Percentiles rank a stretch among this genome's conserved stretches.
Conservation (phyloP, 768 basidiomycete species). For the Amanita pseudoporphyria region DNA sequence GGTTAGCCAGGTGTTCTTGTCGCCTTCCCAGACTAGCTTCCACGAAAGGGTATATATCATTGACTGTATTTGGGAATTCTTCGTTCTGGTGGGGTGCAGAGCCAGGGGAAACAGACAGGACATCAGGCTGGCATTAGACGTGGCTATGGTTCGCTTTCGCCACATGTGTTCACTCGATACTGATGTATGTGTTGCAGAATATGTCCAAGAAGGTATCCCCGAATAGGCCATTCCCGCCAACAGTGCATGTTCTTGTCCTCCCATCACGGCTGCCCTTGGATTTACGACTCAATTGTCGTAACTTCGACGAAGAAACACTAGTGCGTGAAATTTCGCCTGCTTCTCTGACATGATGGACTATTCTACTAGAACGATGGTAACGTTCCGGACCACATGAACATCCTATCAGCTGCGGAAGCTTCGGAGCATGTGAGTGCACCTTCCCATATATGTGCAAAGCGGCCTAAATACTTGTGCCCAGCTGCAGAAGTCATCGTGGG, state of each 20-base stretch:
- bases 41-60: constrained; percentile 50
- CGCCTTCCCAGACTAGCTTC: constrained; percentile 28
- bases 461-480: constrained; percentile 19
- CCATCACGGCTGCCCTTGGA: constrained; percentile 72
- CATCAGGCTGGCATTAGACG: constrained; percentile 51
- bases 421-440: constrained; percentile 42
- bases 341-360: constrained; percentile 8
- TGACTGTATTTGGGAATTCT: constrained; percentile 75
- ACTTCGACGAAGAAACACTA: constrained; percentile 52
- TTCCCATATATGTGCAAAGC: constrained; percentile 1
- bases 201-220: constrained; percentile 42
- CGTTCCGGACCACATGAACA: constrained; percentile 71
- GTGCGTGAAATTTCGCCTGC: constrained; percentile 38
- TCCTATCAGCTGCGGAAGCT: constrained; percentile 50
- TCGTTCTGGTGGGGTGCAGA: constrained; percentile 58
- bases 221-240: constrained; percentile 58
- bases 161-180: background rate
- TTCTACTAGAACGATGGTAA: constrained; percentile 37
- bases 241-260: constrained; percentile 62
- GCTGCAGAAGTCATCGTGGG: constrained; percentile 49
- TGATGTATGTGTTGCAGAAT: constrained; percentile 26
- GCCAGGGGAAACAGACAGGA: constrained; percentile 52
- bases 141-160: constrained; percentile 38
- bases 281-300: constrained; percentile 55
- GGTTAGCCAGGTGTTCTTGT: constrained; percentile 36